These are phyloP conservation scores for Leccinum fallax DNA, from an alignment of 1,284 basidiomycete genomes.

Conservation along the genomic window DNA sequence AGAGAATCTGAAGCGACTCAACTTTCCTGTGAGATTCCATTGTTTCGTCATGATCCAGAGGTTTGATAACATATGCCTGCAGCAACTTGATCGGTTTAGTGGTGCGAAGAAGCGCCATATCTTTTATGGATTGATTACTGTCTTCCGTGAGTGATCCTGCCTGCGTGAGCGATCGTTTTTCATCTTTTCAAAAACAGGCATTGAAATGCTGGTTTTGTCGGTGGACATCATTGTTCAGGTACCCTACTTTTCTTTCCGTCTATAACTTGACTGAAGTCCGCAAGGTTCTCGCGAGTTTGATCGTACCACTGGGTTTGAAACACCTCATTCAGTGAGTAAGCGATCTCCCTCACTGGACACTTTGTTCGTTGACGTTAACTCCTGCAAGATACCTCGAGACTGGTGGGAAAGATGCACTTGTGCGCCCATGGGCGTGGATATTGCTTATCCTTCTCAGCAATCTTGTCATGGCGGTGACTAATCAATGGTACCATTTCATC, in stretches of 20 bases:
- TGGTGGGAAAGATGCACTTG: neutral
- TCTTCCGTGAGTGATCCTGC: slow-evolving; percentile 1
- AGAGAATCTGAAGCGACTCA: neutral
- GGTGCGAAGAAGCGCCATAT: slow-evolving; percentile 3
- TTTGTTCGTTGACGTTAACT: neutral
- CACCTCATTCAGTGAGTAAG: slow-evolving; percentile 2
- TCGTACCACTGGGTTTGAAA: slow-evolving; percentile 1
- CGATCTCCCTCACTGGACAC: neutral
- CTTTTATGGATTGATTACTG: slow-evolving; percentile 2
- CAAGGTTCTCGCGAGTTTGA: slow-evolving; percentile 1
- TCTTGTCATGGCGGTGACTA: neutral
- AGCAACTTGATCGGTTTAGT: slow-evolving; percentile 6
- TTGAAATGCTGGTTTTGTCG: neutral
- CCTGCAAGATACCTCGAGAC: slow-evolving; percentile 5
- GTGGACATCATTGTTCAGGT: slow-evolving; percentile 1
- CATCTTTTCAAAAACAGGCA: neutral
- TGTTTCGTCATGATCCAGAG: neutral
- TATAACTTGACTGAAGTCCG: neutral
- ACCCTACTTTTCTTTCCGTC: neutral
- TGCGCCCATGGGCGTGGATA: slow-evolving; percentile 4
- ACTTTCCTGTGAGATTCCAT: neutral
- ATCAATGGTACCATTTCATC: slow-evolving; percentile 5
- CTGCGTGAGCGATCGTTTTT: neutral
- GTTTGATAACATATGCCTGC: neutral
- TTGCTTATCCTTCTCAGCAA: neutral